Conservation (phyloP, 163 green algal species). For the Scenedesmus sp. region DNA sequence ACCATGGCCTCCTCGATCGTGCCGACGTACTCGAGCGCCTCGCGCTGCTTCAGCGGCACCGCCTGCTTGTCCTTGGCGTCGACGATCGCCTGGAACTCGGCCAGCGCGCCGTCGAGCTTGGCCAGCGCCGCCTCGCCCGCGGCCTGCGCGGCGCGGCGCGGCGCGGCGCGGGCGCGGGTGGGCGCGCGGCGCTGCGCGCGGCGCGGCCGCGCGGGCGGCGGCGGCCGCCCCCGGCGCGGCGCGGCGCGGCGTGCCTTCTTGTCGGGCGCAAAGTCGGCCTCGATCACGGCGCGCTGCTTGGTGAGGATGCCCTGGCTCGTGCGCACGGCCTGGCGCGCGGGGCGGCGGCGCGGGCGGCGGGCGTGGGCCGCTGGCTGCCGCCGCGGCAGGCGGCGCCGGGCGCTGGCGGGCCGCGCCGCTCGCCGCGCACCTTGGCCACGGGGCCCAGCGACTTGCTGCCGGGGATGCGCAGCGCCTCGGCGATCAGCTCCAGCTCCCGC, state of each 20-base stretch:
- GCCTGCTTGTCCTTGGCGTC: constrained; percentile 86
- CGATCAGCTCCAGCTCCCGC: constrained; percentile 83
- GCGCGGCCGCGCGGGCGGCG: no score
- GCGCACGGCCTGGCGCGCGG: constrained; percentile 69
- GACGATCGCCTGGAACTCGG: constrained; percentile 72
- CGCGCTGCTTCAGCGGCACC: constrained; percentile 84
- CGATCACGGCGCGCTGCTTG: constrained; percentile 65
- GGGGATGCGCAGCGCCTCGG: constrained; percentile 82
- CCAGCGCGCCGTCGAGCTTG: constrained; percentile 62
- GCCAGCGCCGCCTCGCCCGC: constrained; percentile 66
- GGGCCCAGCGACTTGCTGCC: constrained; percentile 85
- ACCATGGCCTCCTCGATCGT: constrained; percentile 97
- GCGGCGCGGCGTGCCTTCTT: constrained; percentile 77
- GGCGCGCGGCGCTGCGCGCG: no score
- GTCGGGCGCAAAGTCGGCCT: constrained; percentile 73
- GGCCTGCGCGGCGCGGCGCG: constrained; percentile 46
- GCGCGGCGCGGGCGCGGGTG: no score
- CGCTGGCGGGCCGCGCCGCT: no score
- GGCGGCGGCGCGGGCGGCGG: no score
- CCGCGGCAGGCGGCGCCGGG: no score
- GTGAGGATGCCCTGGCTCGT: constrained; percentile 63
- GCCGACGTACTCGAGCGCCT: constrained; percentile 77
- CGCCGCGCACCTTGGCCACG: constrained; percentile 62
- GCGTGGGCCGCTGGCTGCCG: no score
- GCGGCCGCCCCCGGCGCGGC: no score